Evolutionary conservation across 2,329 filamentous ascomycete species (phyloP), one percentile per base, ranked within the genome.

Genomic region (Trichophyton mentagrophytes): DNA sequence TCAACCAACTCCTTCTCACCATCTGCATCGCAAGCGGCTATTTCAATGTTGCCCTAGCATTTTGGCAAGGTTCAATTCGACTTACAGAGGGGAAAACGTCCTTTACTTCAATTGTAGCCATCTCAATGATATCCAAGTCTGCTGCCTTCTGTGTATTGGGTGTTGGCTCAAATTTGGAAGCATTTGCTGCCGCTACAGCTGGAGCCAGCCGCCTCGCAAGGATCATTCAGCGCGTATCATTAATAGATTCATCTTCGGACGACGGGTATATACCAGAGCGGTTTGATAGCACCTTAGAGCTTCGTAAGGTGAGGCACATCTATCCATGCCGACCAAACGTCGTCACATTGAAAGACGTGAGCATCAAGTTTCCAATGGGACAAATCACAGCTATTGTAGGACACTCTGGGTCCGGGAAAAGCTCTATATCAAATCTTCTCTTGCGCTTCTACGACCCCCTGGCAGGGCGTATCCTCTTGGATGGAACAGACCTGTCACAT

Each of bases 191-290:
- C 4, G 85, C 83, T 42, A 74, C 89, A 3, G 86, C 87, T 22
- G 89, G 89, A 1, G 88, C 87, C 3, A 81, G 82, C 61, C 92
- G 93, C 76, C 91, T 95, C 64, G 92, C 85, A 76, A 87, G 84
- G 70, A 91, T 89, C 5, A 93, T 95, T 65, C 88, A 93, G 71
- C 85, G 90, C 58, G 69, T 77, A 2, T 93, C 89, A 0, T 88
- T 88, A 0, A 78, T 95, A 53, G 86, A 95, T 67, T 83, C 89
- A 0, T 81, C 82, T 4, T 79, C 79, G 3, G 79, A 83, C 0
- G 74, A 77, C 2, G 89, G 89, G 11, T 77, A 81, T 63, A 88
- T 80, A 67, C 46, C 46, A 17, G 82, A 87, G 1, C 72, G 80
- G n/a, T 78, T 91, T 3, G 76, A 84, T 61, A 89, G 89, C 42